phyloP scores from a whole-genome alignment of 1,284 basidiomycete genomes.

The Puccinia horiana region DNA sequence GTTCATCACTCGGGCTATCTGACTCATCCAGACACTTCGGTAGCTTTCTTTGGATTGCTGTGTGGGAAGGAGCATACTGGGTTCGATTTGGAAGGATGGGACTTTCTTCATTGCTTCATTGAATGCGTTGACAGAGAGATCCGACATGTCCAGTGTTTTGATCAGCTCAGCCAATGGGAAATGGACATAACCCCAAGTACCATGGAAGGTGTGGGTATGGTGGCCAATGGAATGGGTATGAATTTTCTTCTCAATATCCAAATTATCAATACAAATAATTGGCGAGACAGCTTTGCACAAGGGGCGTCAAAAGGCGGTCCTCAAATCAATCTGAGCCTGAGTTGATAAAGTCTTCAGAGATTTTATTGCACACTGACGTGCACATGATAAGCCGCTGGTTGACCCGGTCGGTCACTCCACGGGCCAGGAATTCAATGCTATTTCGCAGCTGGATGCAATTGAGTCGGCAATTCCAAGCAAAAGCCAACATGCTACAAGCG shows the following conservation, averaged over 20 bases:
- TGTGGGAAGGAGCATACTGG: not conserved
- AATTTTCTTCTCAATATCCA: not conserved
- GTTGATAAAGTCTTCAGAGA: not conserved
- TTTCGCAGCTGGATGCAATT: conserved; percentile 7
- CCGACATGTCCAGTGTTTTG: not conserved
- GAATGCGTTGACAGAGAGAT: not conserved
- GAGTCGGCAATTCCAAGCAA: not conserved
- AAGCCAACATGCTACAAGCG: not conserved
- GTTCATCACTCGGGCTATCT: not conserved
- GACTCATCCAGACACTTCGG: not conserved
- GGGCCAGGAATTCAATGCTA: not conserved
- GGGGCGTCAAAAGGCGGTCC: not conserved
- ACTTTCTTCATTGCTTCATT: not conserved
- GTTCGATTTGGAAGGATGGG: not conserved
- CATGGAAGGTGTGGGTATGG: not conserved
- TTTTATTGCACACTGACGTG: not conserved
- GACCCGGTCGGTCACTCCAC: not conserved
- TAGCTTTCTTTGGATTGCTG: not conserved
- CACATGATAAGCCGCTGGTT: not conserved
- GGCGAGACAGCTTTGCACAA: not conserved
- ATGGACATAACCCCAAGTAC: conserved; percentile 10
- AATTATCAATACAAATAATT: conserved; percentile 15
- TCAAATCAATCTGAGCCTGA: not conserved
- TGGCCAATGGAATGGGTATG: not conserved
- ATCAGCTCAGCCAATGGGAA: not conserved